phyloP scores from a whole-genome alignment of 2,329 filamentous ascomycete genomes.

The Zelopaecilomyces penicillatus region DNA sequence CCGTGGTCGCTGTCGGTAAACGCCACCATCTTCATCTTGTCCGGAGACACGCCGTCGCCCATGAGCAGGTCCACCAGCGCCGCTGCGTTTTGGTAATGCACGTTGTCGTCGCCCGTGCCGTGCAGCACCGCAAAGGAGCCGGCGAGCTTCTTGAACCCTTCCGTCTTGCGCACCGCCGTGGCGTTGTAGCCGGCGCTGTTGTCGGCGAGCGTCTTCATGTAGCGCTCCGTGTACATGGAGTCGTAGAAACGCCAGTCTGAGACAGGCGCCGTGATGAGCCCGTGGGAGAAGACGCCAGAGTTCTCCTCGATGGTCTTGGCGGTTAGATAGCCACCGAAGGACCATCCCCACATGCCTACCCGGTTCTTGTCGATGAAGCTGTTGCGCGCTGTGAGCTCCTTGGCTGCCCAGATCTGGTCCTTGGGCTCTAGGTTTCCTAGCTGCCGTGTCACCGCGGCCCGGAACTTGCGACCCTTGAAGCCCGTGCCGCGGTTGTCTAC shows the following conservation, averaged over 20 bases:
- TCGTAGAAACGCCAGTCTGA: conserved; percentile 66
- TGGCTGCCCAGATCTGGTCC: conserved; percentile 61
- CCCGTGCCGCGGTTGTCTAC: conserved; percentile 63
- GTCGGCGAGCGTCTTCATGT: conserved; percentile 54
- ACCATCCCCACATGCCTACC: conserved; percentile 62
- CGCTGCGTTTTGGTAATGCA: conserved; percentile 61
- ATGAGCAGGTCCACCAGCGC: conserved; percentile 55
- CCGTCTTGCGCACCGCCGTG: conserved; percentile 48
- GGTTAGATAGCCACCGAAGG: conserved; percentile 58
- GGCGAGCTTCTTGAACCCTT: conserved; percentile 53
- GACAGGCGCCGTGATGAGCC: conserved; percentile 56
- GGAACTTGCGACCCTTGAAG: conserved; percentile 54
- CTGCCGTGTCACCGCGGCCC: conserved; percentile 46
- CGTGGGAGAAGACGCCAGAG: conserved; percentile 53
- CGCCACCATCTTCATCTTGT: conserved; percentile 54
- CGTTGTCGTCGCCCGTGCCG: conserved; percentile 62
- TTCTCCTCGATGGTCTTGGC: conserved; percentile 57
- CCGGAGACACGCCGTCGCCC: conserved; percentile 46
- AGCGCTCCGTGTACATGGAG: conserved; percentile 62
- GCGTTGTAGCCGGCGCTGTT: conserved; percentile 54
- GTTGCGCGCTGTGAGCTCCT: conserved; percentile 40
- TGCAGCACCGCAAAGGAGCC: conserved; percentile 57
- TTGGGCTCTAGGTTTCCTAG: conserved; percentile 55
- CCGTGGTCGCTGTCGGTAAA: conserved; percentile 60
- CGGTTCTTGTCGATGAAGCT: conserved; percentile 49